Evolutionary conservation across 345 rosid species (phyloP), one percentile per base, ranked within the genome.

Genomic region (Chamaenerion angustifolium): DNA sequence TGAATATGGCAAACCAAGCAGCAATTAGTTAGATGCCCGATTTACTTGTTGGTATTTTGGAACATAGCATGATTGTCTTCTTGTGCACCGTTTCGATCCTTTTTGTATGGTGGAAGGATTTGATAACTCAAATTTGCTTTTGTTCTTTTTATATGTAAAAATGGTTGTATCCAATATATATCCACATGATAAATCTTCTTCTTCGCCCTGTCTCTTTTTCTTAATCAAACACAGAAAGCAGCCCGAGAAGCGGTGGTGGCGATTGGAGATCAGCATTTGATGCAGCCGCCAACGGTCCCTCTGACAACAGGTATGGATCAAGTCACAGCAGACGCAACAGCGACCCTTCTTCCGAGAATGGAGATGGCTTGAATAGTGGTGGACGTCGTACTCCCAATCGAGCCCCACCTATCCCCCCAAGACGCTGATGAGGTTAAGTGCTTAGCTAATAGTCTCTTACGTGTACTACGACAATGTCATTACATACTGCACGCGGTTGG

Each of bases 211-310:
- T 42, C 10, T 27, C 13, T 56, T 14, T 31, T 31, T 31, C 37
- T 31, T 31, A 46, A 13, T 23, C 37, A 7, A 51, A 47, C 23
- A 51, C 89, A 85, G 99, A 93, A 41, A 88, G 80, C 72, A 88
- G 95, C 71, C 90, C 97, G 19, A 80, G 78, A 65, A 52, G 73
- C 43, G 75, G 54, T 35, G 88, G 84, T 48, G 15, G 76, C 11
- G 96, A 88, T 62, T 93, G 99, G 99, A 93, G 94, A 72, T 68
- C 80, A 61, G 99, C 99, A 52, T 93, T 93, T 46, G 95, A 85
- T 50, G 70, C 86, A 14, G 94, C 95, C 27, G 94, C 85, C 6
- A 82, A 77, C 53, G 97, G 95, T 17, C 71, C 62, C 1, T 42
- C 48, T 11, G 81, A 68, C 55, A 73, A 68, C 55, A 73, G 78